Base-by-base conservation (phyloP, 2,329 filamentous ascomycete species). In the Aspergillus neoniger region DNA sequence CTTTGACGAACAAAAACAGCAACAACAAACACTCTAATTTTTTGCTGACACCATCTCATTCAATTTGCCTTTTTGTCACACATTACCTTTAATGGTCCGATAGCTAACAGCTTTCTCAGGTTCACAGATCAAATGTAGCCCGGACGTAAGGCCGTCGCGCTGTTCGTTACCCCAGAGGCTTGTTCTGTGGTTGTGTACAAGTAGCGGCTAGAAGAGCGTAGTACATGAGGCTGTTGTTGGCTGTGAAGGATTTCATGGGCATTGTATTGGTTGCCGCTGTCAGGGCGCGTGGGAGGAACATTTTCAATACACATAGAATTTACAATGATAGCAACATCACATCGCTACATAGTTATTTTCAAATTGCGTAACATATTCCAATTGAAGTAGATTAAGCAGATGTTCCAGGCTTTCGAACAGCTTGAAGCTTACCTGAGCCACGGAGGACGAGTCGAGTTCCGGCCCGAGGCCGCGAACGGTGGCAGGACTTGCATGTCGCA, bases 21-120 rank as follows among this genome's bases (percentile, higher is more conserved):
- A 86, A 85, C 85, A 86, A 84, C 80, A 84, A 61, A 85, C 81
- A 88, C 85, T 88, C 85, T 88, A 88, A 88, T 88, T 88, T 88
- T 88, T 88, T 87, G 76, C 84, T 87, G 86, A 88, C 77, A 73
- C 74, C 74, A 19, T 52, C 55, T 47, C 50, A 50, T 17, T 19
- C 48, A 21, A 51, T 4, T 53, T 58, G 23, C 39, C 50, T 1
- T 55, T 55, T 55, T 50, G 48, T 58, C 48, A 56, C 41, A 47
- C 38, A 41, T 3, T 30, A 58, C 17, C 43, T 47, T 21, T 39
- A 21, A 44, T 47, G 39, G 60, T 44, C n/a, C 55, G 21, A 43
- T 43, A 30, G 57, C 63, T 64, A 63, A 64, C 55, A 53, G 41
- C 25, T 55, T 9, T 48, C 5, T 49, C 51, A 64, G 54, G 50